Evolutionary conservation across 2,329 filamentous ascomycete species (phyloP).

Genomic region (Orbilia brochopaga): DNA sequence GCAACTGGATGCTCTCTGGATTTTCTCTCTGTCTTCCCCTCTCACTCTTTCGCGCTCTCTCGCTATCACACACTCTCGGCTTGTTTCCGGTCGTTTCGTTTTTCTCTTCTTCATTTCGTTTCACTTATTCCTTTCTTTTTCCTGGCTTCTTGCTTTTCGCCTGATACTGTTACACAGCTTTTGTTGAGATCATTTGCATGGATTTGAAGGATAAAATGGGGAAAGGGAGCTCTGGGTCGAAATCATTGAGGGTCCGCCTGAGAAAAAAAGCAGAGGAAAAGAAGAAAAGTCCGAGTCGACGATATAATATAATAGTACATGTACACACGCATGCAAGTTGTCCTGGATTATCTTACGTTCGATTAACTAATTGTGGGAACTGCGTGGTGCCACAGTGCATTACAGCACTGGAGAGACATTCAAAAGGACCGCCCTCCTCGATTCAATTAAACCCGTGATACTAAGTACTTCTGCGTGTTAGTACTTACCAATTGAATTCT

Average conservation of each 20-base stretch:
- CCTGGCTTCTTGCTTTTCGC: constrained; percentile 1
- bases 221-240: constrained; percentile 4
- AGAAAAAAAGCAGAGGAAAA: background rate
- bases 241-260: constrained; percentile 13
- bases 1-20: background rate
- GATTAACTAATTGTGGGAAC: background rate
- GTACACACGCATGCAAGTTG: too few relatives aligned
- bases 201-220: constrained; percentile 6
- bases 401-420: background rate
- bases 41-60: background rate
- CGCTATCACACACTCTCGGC: background rate
- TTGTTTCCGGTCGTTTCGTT: background rate
- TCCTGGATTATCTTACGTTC: background rate
- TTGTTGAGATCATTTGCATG: constrained; percentile 13
- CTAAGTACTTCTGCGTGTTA: background rate
- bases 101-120: constrained; percentile 3
- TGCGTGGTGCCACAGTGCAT: background rate
- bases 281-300: background rate
- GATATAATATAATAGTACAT: background rate
- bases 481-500: background rate
- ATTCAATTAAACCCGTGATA: background rate
- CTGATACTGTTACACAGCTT: constrained; percentile 38
- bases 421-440: background rate
- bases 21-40: background rate
- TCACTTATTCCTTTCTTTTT: background rate